Evolutionary conservation across 768 basidiomycete species (phyloP).

Genomic region (Mrakia gelida): DNA sequence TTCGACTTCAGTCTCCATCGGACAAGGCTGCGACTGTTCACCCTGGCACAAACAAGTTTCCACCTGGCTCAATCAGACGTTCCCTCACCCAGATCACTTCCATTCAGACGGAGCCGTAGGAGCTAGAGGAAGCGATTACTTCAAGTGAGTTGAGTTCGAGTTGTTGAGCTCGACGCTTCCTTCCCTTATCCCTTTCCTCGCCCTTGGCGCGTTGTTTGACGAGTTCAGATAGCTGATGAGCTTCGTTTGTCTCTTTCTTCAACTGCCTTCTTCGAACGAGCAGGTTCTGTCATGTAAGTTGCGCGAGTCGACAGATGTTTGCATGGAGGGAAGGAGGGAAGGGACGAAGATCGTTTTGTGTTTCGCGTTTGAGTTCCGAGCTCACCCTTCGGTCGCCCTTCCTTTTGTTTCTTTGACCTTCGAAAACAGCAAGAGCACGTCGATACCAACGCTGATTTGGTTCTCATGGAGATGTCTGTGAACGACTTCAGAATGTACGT

Average conservation of each 20-base stretch:
- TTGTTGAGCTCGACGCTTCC: neutral
- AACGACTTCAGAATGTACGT: conserved; percentile 19
- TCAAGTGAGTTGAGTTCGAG: neutral
- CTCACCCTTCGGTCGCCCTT: neutral
- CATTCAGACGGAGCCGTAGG: conserved; percentile 6
- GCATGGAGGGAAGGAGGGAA: too few relatives aligned
- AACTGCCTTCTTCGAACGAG: too few relatives aligned
- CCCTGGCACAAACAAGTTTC: neutral
- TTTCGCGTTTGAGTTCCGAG: neutral
- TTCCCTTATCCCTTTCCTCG: too few relatives aligned
- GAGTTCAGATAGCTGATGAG: too few relatives aligned
- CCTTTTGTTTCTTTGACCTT: neutral
- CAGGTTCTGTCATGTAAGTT: too few relatives aligned
- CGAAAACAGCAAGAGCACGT: conserved; percentile 5
- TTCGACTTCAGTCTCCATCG: neutral
- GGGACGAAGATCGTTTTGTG: neutral
- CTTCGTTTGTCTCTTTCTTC: too few relatives aligned
- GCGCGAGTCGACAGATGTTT: too few relatives aligned
- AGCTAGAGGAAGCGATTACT: conserved; percentile 12
- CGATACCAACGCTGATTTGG: conserved; percentile 6
- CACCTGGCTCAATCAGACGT: conserved; percentile 8
- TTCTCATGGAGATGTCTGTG: conserved; percentile 10
- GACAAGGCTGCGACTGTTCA: neutral
- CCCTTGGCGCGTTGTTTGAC: neutral
- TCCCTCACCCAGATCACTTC: neutral